Percentiles rank a stretch among this genome's conserved stretches.
phyloP scores from a whole-genome alignment of 176 grass and related monocot genomes.

The Bonia amplexicaulis region DNA sequence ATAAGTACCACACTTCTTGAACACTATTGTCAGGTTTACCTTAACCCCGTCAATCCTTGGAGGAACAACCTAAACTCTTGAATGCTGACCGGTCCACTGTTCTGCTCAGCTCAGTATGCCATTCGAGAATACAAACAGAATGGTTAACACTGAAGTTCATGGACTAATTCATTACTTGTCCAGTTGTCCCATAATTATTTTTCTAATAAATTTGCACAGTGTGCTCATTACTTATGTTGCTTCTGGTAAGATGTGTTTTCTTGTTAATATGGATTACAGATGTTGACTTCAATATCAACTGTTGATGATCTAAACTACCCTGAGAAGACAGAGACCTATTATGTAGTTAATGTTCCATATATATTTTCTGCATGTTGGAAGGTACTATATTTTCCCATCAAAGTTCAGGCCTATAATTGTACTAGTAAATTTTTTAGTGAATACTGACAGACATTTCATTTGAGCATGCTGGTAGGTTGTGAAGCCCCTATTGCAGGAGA shows the following conservation, averaged over 20 bases:
- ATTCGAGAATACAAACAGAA: background rate
- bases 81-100: background rate
- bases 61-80: background rate
- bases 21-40: background rate
- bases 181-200: background rate
- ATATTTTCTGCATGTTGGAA: constrained; percentile 98
- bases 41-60: background rate
- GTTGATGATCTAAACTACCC: constrained; percentile 98
- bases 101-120: background rate
- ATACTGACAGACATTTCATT: constrained; percentile 12
- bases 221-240: constrained; percentile 14
- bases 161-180: background rate
- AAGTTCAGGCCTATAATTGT: background rate
- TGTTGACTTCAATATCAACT: constrained; percentile 85
- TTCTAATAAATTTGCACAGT: background rate
- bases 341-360: constrained; percentile 88
- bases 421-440: background rate
- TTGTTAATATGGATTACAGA: constrained; percentile 51
- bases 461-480: constrained; percentile 65
- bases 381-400: constrained; percentile 27
- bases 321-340: constrained; percentile 91
- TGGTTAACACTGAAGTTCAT: background rate
- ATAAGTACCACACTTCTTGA: background rate
- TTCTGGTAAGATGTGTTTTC: constrained; percentile 26
- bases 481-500: constrained; percentile 90